phyloP scores from a whole-genome alignment of 805 yeast genomes.

The Nakazawaea molendinolei region DNA sequence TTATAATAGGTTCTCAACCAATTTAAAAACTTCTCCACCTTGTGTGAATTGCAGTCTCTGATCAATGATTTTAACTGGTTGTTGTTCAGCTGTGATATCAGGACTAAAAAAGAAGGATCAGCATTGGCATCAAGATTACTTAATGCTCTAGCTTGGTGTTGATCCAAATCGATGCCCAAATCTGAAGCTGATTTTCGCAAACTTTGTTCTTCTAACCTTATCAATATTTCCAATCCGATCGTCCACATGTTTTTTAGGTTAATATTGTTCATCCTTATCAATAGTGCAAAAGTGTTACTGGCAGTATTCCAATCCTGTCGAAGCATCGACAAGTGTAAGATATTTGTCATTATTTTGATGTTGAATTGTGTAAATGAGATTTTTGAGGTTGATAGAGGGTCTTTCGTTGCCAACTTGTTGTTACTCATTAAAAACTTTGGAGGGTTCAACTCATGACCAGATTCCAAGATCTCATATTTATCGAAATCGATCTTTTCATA shows the following conservation, averaged over 20 bases:
- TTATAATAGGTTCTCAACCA: constrained; percentile 28
- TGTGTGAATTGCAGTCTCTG: constrained; percentile 1
- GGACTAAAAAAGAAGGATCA: background rate
- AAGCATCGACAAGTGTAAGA: constrained; percentile 44
- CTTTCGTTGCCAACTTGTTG: background rate
- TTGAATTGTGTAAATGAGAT: constrained; percentile 10
- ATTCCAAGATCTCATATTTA: too few species aligned
- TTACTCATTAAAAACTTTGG: too few species aligned
- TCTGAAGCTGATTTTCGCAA: background rate
- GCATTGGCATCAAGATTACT: constrained; percentile 1
- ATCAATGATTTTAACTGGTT: background rate
- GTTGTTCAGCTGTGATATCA: background rate
- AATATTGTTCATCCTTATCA: constrained; percentile 40
- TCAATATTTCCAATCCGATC: constrained; percentile 49
- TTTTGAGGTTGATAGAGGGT: too few species aligned
- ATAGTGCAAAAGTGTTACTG: constrained; percentile 41
- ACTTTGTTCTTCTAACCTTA: constrained; percentile 17
- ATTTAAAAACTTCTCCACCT: constrained; percentile 28
- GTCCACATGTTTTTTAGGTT: constrained; percentile 61
- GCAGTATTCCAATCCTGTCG: constrained; percentile 49
- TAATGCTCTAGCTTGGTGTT: constrained; percentile 8
- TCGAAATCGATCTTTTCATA: too few species aligned
- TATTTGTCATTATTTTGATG: constrained; percentile 27
- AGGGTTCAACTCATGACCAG: too few species aligned
- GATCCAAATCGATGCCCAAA: constrained; percentile 1